Base-by-base conservation (phyloP, 106 monocot species). In the Allium fistulosum region DNA sequence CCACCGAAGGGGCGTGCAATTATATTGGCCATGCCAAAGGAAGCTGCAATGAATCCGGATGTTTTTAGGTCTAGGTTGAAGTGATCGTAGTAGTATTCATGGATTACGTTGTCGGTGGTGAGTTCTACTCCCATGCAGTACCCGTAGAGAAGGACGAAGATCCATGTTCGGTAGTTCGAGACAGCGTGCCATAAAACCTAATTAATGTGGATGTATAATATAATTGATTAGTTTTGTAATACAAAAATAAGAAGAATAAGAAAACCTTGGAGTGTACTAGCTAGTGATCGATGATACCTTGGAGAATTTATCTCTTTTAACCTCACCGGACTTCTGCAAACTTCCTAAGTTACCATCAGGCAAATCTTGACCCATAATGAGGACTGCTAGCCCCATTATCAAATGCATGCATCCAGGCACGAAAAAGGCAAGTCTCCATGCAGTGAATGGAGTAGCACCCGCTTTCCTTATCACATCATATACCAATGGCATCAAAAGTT, bases 11-110 rank as follows among this genome's bases (percentile, higher is more conserved):
- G 67, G 2, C 67, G 51, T 7, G 67, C 67, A 17, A 68, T 11
- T 22, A 68, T 53, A 53, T 68, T 68, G 17, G 67, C 67, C 67
- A 68, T 68, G 52, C 67, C 67, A 49, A 68, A 68, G 26, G 67
- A 68, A 12, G 67, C 67, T 9, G 67, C 67, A 7, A 68, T 68
- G 67, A 53, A 28, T 13, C 67, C 67, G 53, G 67, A 68, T 51
- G 67, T 68, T 18, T 55, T 46, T 13, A 68, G 67, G 67, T 68
- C 47, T 26, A 68, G 67, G 51, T 48, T 14, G 27, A 68, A 68
- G 67, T 68, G 67, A 53, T 68, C 67, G 67, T 67, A 67, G 67
- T 67, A 67, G 67, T 67, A 67, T 53, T 67, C 67, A 28, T 67
- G 67, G 67, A 67, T 67, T 2, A 67, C 67, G 4, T 67, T 67